Evolutionary conservation across 805 yeast species (phyloP).

Genomic region (Hanseniaspora lachancei): DNA sequence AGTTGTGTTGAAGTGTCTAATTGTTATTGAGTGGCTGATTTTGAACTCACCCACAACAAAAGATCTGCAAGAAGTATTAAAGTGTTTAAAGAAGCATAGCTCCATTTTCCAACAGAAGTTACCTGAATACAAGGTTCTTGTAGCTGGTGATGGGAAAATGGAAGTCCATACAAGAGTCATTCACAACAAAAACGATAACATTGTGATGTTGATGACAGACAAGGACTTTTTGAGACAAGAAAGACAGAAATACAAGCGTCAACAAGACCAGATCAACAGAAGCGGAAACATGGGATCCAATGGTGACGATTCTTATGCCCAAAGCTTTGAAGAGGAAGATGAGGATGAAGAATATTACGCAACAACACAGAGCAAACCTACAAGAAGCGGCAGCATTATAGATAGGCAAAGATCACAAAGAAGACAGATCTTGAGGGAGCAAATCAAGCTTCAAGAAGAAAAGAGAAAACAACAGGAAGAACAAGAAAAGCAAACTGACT

Average conservation of each 20-base stretch:
- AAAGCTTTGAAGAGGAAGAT: conserved; percentile 18
- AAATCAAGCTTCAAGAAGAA: conserved; percentile 25
- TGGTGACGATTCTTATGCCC: conserved; percentile 16
- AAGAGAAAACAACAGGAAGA: conserved; percentile 22
- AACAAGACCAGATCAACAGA: conserved; percentile 23
- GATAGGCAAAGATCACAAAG: conserved; percentile 29
- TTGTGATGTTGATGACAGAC: conserved; percentile 23
- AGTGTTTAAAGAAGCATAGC: conserved; percentile 25
- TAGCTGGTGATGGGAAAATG: conserved; percentile 29
- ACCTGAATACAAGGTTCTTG: conserved; percentile 22
- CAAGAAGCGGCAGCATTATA: conserved; percentile 18
- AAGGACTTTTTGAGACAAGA: conserved; percentile 23
- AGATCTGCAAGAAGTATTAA: conserved; percentile 24
- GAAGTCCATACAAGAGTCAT: conserved; percentile 29
- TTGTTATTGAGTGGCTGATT: conserved; percentile 26
- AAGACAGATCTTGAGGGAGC: conserved; percentile 27
- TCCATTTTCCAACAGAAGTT: conserved; percentile 25
- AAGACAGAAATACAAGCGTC: conserved; percentile 23
- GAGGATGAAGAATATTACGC: conserved; percentile 7
- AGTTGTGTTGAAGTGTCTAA: conserved; percentile 29
- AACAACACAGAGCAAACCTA: background rate
- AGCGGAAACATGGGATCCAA: conserved; percentile 11
- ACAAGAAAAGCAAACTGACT: conserved; percentile 16
- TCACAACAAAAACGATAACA: conserved; percentile 25
- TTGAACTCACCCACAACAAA: conserved; percentile 26